These are phyloP conservation scores for Hamigera avellanea DNA, from an alignment of 495 filamentous ascomycete species.

Conservation along the genomic window DNA sequence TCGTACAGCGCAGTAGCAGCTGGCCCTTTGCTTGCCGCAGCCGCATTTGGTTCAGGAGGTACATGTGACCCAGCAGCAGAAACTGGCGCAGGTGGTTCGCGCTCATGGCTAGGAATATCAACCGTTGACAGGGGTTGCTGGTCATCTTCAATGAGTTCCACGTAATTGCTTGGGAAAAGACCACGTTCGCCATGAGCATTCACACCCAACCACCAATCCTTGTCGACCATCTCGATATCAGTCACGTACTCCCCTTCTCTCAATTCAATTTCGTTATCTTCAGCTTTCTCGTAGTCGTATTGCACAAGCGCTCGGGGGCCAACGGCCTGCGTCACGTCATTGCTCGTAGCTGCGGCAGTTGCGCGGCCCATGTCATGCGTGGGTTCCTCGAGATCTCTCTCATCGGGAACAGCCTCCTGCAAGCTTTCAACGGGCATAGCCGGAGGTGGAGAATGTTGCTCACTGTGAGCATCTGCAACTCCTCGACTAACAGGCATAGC, in stretches of 20 bases:
- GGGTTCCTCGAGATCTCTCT: slow-evolving; percentile 54
- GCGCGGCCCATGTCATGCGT: slow-evolving; percentile 51
- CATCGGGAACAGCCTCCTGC: slow-evolving; percentile 45
- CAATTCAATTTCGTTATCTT: slow-evolving; percentile 91
- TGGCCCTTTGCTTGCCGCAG: slow-evolving; percentile 28
- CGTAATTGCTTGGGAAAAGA: slow-evolving; percentile 94
- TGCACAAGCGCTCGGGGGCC: slow-evolving; percentile 68
- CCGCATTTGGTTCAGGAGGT: slow-evolving; percentile 6
- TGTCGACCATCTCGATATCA: slow-evolving; percentile 96
- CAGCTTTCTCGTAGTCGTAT: slow-evolving; percentile 94
- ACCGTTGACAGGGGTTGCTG: slow-evolving; percentile 14
- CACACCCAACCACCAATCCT: slow-evolving; percentile 94
- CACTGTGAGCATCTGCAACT: slow-evolving; percentile 36
- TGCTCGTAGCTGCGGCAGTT: slow-evolving; percentile 43
- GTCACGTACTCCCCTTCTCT: slow-evolving; percentile 83
- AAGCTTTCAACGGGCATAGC: slow-evolving; percentile 47
- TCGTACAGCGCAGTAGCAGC: slow-evolving; percentile 86
- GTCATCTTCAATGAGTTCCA: slow-evolving; percentile 63
- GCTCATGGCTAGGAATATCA: slow-evolving; percentile 10
- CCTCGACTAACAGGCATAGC: slow-evolving; percentile 73
- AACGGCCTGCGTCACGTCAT: slow-evolving; percentile 14
- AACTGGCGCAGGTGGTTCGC: slow-evolving; percentile 18
- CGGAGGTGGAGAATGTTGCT: slow-evolving; percentile 35
- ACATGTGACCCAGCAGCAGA: slow-evolving; percentile 13
- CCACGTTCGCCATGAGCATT: slow-evolving; percentile 72